Base-by-base conservation (phyloP, 805 yeast species). In the Candida loeiensis region DNA sequence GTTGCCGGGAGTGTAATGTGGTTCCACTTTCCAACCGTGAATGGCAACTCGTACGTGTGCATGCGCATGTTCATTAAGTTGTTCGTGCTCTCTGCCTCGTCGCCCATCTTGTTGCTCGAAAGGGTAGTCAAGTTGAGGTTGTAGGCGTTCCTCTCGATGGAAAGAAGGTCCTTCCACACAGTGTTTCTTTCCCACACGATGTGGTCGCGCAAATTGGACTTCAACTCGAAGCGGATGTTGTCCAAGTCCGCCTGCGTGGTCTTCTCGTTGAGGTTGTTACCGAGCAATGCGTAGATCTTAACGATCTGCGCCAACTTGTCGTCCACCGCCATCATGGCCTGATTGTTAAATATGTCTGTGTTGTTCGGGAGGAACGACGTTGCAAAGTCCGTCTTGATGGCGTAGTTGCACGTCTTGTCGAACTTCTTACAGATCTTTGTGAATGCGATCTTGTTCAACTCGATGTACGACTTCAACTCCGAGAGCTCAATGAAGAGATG, bases 141-240 rank as follows among this genome's bases (percentile, higher is more conserved):
- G 45, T 60, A 62, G 16, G 59, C 34, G 45, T 30, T 50, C 49
- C 55, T 58, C 43, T 62, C 66, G 51, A 90, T 63, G 16, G 93
- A 91, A 57, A 91, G 83, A 83, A 91, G 82, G 61, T 91, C 97
- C 57, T 93, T 82, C 99, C 99, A 91, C 20, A 91, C 97, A 0
- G 97, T 91, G 59, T 89, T 89, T 60, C 99, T 76, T 64, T 91
- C 98, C 95, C 96, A 91, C 14, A 90, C 96, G 25, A 91, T 85
- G 59, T 91, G 95, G 53, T 91, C 99, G 47, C 97, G 73, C 47
- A 91, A 64, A 47, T 74, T 74, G 3, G 76, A 64, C 47, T 71
- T 67, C 41, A 76, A 60, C 37, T 74, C 79, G 28, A 63, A 60
- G 34, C 64, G 67, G 29, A 77, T 70, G 13, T 56, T 42, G 6